phyloP scores from a whole-genome alignment of 1,139 yeast species.

The Yamadazyma sp. region DNA sequence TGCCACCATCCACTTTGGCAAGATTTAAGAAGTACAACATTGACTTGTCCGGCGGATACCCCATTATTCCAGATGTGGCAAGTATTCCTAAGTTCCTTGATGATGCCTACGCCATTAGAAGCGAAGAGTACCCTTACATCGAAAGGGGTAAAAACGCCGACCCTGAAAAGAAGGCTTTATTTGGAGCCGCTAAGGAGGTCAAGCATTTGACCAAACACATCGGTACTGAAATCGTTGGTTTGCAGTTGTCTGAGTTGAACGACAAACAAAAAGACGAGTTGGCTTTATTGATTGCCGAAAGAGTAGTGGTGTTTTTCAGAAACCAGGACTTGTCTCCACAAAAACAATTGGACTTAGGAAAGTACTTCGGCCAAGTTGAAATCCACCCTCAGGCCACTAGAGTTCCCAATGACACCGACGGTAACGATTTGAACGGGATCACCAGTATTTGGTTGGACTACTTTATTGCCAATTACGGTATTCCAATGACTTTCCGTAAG shows the following conservation, averaged over 20 bases:
- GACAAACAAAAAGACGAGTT: slow-evolving; percentile 55
- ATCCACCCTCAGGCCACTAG: slow-evolving; percentile 42
- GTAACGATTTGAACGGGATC: slow-evolving; percentile 33
- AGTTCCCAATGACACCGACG: slow-evolving; percentile 25
- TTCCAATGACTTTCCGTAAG: slow-evolving; percentile 29
- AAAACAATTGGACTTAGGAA: slow-evolving; percentile 46
- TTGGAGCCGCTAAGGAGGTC: slow-evolving; percentile 54
- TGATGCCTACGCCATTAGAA: slow-evolving; percentile 48
- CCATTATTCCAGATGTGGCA: slow-evolving; percentile 24
- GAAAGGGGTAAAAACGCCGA: slow-evolving; percentile 53
- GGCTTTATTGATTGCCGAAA: slow-evolving; percentile 43
- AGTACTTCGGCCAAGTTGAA: slow-evolving; percentile 46
- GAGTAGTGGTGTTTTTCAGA: slow-evolving; percentile 45
- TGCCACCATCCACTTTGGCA: slow-evolving; percentile 19
- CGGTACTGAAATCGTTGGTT: slow-evolving; percentile 57
- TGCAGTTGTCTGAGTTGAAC: slow-evolving; percentile 48
- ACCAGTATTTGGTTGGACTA: slow-evolving; percentile 56
- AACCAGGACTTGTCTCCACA: slow-evolving; percentile 45
- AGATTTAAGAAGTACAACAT: slow-evolving; percentile 30
- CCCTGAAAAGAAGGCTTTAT: slow-evolving; percentile 51
- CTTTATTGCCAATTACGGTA: slow-evolving; percentile 22
- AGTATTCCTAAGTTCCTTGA: slow-evolving; percentile 50
- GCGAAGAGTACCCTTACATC: slow-evolving; percentile 37
- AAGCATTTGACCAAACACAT: slow-evolving; percentile 45
- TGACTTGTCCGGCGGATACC: slow-evolving; percentile 36